phyloP scores from a whole-genome alignment of 129 eudicot genomes.

The Arctium lappa region DNA sequence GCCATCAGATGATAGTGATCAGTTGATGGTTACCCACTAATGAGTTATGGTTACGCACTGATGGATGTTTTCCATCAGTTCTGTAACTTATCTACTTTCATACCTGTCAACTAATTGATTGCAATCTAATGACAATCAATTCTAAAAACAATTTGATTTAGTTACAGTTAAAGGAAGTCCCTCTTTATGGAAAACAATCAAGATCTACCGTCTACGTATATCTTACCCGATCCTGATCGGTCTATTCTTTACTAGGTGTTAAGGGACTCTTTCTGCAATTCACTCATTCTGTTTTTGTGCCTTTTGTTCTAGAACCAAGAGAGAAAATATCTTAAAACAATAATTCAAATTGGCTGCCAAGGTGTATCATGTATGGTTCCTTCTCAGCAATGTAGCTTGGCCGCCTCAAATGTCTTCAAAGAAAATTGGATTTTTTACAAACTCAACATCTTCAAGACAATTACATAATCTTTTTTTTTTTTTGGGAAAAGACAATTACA shows the following conservation, averaged over 20 bases:
- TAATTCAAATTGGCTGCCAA: slow-evolving; percentile 2
- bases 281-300: background rate
- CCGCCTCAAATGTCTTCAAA: background rate
- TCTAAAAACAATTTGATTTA: background rate
- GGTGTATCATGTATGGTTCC: background rate
- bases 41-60: no score
- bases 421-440: background rate
- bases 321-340: background rate
- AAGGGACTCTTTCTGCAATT: slow-evolving; percentile 12
- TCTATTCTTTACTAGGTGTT: background rate
- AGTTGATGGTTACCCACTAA: no score
- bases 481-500: no score
- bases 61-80: no score
- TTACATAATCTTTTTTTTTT: background rate
- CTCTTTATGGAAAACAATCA: background rate
- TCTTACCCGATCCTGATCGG: background rate
- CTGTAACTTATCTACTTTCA: no score
- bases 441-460: background rate
- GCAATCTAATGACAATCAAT: no score
- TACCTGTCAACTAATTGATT: no score
- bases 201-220: background rate
- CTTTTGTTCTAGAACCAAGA: background rate
- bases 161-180: background rate
- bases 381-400: background rate
- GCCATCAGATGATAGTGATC: no score